phyloP scores from a whole-genome alignment of 768 basidiomycete genomes.

The Candolleomyces eurysporus region DNA sequence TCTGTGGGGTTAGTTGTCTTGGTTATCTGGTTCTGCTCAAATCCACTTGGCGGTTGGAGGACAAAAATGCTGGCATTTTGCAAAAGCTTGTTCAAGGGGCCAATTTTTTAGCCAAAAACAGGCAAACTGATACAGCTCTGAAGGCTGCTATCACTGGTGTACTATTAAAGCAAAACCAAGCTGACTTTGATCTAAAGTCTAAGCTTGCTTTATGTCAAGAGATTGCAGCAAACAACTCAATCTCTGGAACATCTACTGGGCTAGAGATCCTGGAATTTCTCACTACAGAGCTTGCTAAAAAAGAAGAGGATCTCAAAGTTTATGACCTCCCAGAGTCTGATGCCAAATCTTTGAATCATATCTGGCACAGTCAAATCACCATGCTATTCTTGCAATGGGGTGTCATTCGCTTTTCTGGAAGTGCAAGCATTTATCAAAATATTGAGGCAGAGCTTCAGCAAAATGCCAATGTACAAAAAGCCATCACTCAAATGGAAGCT shows the following conservation, averaged over 20 bases:
- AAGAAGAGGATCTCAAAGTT: not conserved
- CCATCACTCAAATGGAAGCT: not conserved
- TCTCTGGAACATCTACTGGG: not conserved
- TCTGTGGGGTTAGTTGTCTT: not conserved
- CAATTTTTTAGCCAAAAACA: not conserved
- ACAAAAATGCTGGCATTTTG: not conserved
- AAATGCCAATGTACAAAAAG: not conserved
- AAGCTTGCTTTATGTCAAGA: not conserved
- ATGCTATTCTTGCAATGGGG: not conserved
- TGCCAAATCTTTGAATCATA: not conserved
- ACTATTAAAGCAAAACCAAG: not conserved
- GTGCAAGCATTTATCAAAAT: not conserved
- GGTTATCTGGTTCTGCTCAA: not conserved
- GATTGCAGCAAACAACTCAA: not conserved
- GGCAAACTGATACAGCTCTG: not conserved
- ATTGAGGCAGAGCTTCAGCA: not conserved
- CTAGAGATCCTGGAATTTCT: not conserved
- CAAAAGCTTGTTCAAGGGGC: not conserved
- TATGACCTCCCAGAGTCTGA: not conserved
- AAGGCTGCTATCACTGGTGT: not conserved
- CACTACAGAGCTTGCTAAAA: not conserved
- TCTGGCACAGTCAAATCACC: not conserved
- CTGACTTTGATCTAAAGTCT: not conserved
- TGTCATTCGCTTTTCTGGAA: not conserved
- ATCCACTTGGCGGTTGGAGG: not conserved